Evolutionary conservation across 768 basidiomycete species (phyloP), one percentile per base, ranked within the genome.

Genomic region (Pisolithus microcarpus): DNA sequence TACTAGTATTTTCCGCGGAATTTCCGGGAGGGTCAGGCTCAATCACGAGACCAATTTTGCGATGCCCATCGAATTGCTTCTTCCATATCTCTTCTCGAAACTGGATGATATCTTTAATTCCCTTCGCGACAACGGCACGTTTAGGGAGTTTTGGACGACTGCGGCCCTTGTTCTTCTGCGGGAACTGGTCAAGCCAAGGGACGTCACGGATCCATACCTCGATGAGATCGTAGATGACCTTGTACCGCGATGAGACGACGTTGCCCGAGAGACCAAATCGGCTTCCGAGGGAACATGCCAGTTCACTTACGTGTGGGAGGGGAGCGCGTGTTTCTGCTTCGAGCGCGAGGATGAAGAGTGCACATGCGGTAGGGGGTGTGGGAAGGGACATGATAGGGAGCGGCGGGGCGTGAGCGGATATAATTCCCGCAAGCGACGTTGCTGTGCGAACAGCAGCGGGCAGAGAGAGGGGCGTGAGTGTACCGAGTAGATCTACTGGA

Each of bases 141-240:
- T 82, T 84, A 10, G 84, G 68, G 38, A 79, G 68, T 59, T 80
- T 84, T 15, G 83, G 77, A 10, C 81, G 43, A 38, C 61, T 56
- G 23, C 55, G 61, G 42, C 60, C 61, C 43, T 63, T 66, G 31
- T 52, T 55, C 68, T 75, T 65, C 57, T 52, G 56, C 10, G 71
- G 65, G 53, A 81, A 82, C 43, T 79, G 75, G 54, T 80, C 75
- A 10, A 89, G 70, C 89, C 88, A 91, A 5, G 86, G 85, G 3
- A 91, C 72, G n/a, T 78, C 75, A 45, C 75, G 70, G 24, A 81
- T 77, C 74, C 80, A 81, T 50, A 73, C 68, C 34, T 75, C 75
- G 30, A 89, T 66, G 50, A 77, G 66, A 58, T 85, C 80, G 59
- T 82, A 81, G 26, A 87, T 63, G 36, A 71, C 56, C 62, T 81